Evolutionary conservation across 345 rosid genomes (phyloP), one percentile per base, ranked within the genome.

Genomic region (Toxicodendron radicans): DNA sequence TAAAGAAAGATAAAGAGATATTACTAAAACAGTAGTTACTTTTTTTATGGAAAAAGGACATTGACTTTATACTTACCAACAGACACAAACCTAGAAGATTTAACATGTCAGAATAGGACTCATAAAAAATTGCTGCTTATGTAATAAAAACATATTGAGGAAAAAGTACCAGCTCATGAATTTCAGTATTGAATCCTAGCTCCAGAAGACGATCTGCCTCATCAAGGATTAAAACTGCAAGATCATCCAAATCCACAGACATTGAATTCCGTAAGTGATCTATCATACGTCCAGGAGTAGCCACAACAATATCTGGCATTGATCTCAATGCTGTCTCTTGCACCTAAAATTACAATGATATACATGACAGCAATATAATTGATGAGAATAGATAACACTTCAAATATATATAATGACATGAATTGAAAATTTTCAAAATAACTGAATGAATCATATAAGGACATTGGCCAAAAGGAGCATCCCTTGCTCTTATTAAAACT

Each of bases 131-230:
- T 41, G 62, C 10, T 33, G 58, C 59, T 68, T 14, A 57, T 21
- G 59, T 16, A 24, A 14, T 35, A 27, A 66, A 46, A 54, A 43
- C 23, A 64, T 45, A 58, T 57, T 30, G 11, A 49, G 66, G 46
- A 58, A 79, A 71, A 65, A 9, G 21, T 89, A 95, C 98, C 98
- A 95, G 88, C 79, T 95, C 99, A 0, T 86, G 93, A 76, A 91
- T 95, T 87, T 95, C 98, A 64, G 93, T 90, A 83, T 83, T 92
- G 81, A 95, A 95, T 71, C 98, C 99, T 57, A 92, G 96, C 90
- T 93, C 98, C 79, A 95, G 80, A 76, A 95, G 94, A 49, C 97
- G 96, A 81, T 93, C 99, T 67, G 99, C 99, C 80, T 95, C 98
- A 58, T 95, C 98, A 6, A 95, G 98, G 71, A 95, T 93, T 68